Base-by-base conservation (phyloP, 306 rosid genomes). In the Prunus davidiana region DNA sequence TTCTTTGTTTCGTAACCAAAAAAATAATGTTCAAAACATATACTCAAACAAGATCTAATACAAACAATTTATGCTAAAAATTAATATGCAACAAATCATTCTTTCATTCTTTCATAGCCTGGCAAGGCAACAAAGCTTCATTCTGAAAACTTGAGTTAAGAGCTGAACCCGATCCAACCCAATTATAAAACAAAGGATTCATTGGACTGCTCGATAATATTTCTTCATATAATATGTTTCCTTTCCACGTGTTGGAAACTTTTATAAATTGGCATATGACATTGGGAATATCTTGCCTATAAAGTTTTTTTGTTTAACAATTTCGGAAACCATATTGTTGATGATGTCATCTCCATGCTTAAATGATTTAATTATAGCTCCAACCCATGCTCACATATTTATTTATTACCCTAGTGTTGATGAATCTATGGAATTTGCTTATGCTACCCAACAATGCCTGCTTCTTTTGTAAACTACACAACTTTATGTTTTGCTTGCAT, bases 381-480 rank as follows among this genome's bases (percentile, higher is more conserved):
- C 79, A 78, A 2, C 73, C 55, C 81, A 84, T 84, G 79, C 78
- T 84, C 58, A 49, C 54, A 28, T 67, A 76, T 78, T 75, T 46
- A 34, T 80, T 69, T 13, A 19, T 57, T 67, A 50, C 73, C 18
- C 38, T 69, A 64, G 83, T 69, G 72, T 68, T 56, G 81, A 72
- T 81, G 87, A 89, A 81, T 87, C 80, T 80, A 71, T 71, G 58
- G 81, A 78, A 81, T 80, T 79, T 78, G 73, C 81, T 73, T 80
- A n/a, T 71, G 55, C 76, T 45, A 51, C 81, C 81, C 64, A 73
- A 74, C 64, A 50, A 67, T 56, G 72, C 69, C 52, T 65, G 18
- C 73, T 65, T 72, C 20, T 64, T 66, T 64, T 63, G 63, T 24
- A 50, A 64, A 71, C 62, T 67, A 30, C 51, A 34, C 15, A 50